Evolutionary conservation across 148 eudicot genomes (phyloP).

Genomic region (Nyssa sinensis): DNA sequence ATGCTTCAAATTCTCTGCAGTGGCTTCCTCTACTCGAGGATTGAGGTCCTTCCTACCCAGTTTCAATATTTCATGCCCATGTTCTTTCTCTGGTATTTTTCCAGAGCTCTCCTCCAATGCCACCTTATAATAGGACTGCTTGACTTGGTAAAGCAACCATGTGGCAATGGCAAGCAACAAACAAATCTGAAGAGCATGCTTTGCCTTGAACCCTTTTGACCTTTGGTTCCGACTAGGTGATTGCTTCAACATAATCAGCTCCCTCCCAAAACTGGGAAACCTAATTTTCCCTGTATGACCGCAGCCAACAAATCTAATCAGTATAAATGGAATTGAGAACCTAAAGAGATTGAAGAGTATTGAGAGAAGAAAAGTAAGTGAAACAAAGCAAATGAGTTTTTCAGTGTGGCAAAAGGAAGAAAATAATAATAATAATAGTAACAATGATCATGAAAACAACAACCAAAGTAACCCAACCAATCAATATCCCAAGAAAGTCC

Average conservation of each 20-base stretch:
- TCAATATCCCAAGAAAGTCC: no score
- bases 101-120: background rate
- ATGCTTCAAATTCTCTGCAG: background rate
- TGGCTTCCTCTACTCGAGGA: background rate
- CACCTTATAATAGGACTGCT: conserved; percentile 10
- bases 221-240: conserved; percentile 22
- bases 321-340: background rate
- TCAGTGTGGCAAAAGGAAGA: no score
- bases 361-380: no score
- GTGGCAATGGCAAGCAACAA: conserved; percentile 11
- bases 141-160: conserved; percentile 27
- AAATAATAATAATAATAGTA: no score
- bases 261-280: background rate
- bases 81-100: background rate
- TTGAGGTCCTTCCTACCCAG: conserved; percentile 19
- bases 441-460: no score
- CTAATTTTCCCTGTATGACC: background rate
- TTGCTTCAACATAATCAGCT: conserved; percentile 4
- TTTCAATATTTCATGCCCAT: background rate
- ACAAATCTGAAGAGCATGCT: conserved; percentile 19
- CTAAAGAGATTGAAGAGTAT: no score
- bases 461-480: no score
- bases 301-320: background rate
- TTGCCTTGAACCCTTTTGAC: conserved; percentile 16
- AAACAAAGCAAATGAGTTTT: no score